Conservation (phyloP, 2,329 filamentous ascomycete species). For the Clarireedia hainanense region DNA sequence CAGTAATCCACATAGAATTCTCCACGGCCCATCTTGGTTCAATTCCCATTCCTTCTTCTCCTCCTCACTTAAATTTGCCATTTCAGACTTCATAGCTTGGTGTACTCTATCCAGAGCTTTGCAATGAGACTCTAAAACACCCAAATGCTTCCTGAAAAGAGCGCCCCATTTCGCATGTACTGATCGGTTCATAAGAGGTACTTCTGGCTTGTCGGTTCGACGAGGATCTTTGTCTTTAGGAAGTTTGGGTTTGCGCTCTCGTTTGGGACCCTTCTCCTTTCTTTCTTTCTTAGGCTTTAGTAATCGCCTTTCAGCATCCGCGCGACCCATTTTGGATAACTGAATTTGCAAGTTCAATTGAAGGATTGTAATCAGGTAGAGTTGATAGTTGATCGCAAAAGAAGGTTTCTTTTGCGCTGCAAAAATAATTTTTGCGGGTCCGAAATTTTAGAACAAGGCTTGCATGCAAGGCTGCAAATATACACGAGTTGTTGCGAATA, state of each 20-base stretch:
- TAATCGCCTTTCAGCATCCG: neutral
- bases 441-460: conserved; percentile 13
- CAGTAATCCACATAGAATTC: conserved; percentile 20
- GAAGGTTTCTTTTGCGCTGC: conserved; percentile 13
- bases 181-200: conserved; percentile 14
- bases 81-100: conserved; percentile 16
- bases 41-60: conserved; percentile 19
- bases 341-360: neutral
- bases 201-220: conserved; percentile 7
- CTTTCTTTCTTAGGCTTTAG: conserved; percentile 5
- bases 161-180: conserved; percentile 31
- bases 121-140: conserved; percentile 23
- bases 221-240: conserved; percentile 3
- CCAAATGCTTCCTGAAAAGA: conserved; percentile 23
- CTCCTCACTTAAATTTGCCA: conserved; percentile 14
- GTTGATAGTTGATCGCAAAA: neutral
- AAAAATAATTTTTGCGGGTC: neutral
- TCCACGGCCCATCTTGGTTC: conserved; percentile 22
- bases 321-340: conserved; percentile 4
- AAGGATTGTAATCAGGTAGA: neutral
- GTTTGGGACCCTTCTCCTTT: neutral
- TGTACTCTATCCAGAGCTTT: conserved; percentile 16
- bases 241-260: conserved; percentile 1
- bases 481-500: neutral
- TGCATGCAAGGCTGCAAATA: conserved; percentile 5